Conservation (phyloP, 768 basidiomycete genomes). For the Lactifluus hygrophoroides region DNA sequence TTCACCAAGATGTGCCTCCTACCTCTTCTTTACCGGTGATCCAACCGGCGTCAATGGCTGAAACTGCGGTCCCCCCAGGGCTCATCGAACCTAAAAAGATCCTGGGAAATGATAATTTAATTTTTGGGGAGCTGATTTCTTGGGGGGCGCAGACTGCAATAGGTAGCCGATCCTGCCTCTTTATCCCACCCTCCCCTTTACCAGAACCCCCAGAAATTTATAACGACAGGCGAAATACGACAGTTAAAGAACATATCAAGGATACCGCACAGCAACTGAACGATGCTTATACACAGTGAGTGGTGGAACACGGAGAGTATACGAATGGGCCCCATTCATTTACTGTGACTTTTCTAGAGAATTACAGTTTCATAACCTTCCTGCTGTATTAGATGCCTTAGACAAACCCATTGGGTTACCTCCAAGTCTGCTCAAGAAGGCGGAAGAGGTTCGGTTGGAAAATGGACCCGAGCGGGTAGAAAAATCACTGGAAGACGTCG, state of each 20-base stretch:
- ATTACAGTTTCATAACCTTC: slow-evolving; percentile 66
- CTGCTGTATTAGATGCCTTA: slow-evolving; percentile 78
- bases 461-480: slow-evolving; percentile 69
- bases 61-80: slow-evolving; percentile 45
- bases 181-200: background rate
- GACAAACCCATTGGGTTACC: slow-evolving; percentile 84
- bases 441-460: slow-evolving; percentile 73
- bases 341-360: slow-evolving; percentile 38
- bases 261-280: slow-evolving; percentile 56
- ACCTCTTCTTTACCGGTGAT: slow-evolving; percentile 58
- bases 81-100: slow-evolving; percentile 50
- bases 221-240: slow-evolving; percentile 65
- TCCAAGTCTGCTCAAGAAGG: slow-evolving; percentile 76
- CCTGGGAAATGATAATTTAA: slow-evolving; percentile 43
- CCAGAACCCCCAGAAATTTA: slow-evolving; percentile 57
- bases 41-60: slow-evolving; percentile 56
- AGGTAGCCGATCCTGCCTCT: slow-evolving; percentile 41
- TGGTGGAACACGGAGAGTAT: background rate
- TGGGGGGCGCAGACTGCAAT: slow-evolving; percentile 89
- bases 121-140: slow-evolving; percentile 69
- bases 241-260: slow-evolving; percentile 59
- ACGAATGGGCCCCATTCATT: background rate
- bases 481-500: slow-evolving; percentile 62
- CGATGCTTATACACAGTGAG: slow-evolving; percentile 48
- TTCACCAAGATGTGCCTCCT: slow-evolving; percentile 81